Conservation (phyloP, 805 yeast genomes). For the Monosporozyma unispora region DNA sequence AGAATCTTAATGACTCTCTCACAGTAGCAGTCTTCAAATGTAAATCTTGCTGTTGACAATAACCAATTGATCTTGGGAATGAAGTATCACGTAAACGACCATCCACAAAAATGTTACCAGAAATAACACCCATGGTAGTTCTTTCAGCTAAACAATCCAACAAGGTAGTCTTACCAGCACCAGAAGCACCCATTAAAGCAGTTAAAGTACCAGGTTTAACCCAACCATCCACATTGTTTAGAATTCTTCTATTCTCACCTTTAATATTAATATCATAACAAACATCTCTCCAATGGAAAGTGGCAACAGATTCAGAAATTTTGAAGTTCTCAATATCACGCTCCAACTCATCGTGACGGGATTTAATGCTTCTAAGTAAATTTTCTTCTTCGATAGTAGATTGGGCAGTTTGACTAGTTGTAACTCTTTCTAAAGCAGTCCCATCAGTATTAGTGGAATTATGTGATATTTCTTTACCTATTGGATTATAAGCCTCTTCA, state of each 20-base stretch:
- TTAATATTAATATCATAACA: constrained; percentile 62
- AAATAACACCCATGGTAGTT: constrained; percentile 58
- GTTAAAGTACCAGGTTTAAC: constrained; percentile 76
- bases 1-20: constrained; percentile 59
- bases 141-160: constrained; percentile 64
- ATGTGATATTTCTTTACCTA: neutral
- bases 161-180: constrained; percentile 75
- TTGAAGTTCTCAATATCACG: constrained; percentile 17
- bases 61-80: constrained; percentile 56
- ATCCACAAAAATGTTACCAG: constrained; percentile 59
- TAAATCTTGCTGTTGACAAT: constrained; percentile 70
- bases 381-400: neutral
- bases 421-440: neutral
- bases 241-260: constrained; percentile 48
- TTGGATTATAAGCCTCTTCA: constrained; percentile 6
- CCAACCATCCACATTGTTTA: constrained; percentile 67
- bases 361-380: neutral
- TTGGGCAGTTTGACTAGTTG: neutral
- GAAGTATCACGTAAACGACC: constrained; percentile 52
- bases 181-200: constrained; percentile 72
- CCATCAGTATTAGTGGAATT: constrained; percentile 2
- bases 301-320: constrained; percentile 33
- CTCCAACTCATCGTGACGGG: constrained; percentile 11
- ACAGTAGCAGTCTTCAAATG: constrained; percentile 60
- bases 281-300: constrained; percentile 72